Base-by-base conservation (phyloP, 75 land plant species). In the Gnetum montanum region DNA sequence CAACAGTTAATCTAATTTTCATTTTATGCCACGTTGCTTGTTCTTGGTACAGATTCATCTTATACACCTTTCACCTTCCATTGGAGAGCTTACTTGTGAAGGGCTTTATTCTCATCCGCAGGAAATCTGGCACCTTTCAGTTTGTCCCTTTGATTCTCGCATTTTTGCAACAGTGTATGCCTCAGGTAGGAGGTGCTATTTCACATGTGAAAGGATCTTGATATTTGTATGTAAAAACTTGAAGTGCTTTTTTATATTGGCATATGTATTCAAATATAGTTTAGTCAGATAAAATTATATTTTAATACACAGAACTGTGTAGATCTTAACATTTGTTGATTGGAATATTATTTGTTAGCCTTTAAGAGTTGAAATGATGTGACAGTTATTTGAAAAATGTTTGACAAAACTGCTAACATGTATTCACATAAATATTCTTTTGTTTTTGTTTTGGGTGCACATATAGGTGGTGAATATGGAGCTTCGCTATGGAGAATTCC, bases 41-140 rank as follows among this genome's bases (percentile, higher is more conserved):
- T 60, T 57, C n/a, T 57, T 44, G 28, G 22, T 29, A 31, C 63
- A 94, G 99, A 82, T 90, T 35, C 99, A 95, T 75, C 57, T 95
- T 63, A 67, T 95, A 50, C 65, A 83, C 37, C 60, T 91, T 10
- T 67, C 81, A 10, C 67, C 81, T 0, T 68, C 64, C 51, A 83
- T 77, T 37, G 62, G 78, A 30, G 92, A 90, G 61, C 71, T 95
- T 13, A 46, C 84, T 5, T 95, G 96, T 77, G 88, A 86, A 71
- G 96, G 96, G 1, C 69, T 95, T 57, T 95, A 90, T 62, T 72
- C 77, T 24, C 99, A 95, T 60, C 97, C 81, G 3, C 76, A 77
- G 34, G 96, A 90, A 79, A 90, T 95, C 46, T 95, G 99, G 99
- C 86, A 90, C 45, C 82, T 95, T 40, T 70, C 83, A 31, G 79